A percentile compares a stretch with the other conserved stretches of the same genome.
Evolutionary conservation across 371 early-diverging fungal species (phyloP).

Genomic region (Haplosporangium sp.): DNA sequence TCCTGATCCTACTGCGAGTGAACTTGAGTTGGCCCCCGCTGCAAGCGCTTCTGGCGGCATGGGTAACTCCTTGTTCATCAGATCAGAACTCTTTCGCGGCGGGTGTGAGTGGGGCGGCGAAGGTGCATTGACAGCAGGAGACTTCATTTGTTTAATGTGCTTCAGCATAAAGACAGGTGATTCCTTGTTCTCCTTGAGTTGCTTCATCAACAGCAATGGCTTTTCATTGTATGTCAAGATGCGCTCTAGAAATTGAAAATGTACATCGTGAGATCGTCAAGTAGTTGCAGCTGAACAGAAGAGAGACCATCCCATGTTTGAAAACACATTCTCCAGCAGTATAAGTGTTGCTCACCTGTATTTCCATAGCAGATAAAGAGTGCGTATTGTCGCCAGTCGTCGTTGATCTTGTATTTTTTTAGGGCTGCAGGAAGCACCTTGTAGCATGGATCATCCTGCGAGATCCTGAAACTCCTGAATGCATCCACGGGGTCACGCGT

Average conservation of each 20-base stretch:
- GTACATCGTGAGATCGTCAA: not conserved
- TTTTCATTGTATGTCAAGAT: slow-evolving; percentile 86
- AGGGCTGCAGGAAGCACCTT: slow-evolving; percentile 89
- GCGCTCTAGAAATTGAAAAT: slow-evolving; percentile 63
- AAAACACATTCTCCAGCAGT: not conserved
- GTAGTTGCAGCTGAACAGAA: no score
- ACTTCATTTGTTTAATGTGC: slow-evolving; percentile 75
- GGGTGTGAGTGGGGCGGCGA: slow-evolving; percentile 39
- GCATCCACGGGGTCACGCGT: slow-evolving; percentile 73
- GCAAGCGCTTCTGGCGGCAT: slow-evolving; percentile 38
- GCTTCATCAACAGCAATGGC: slow-evolving; percentile 82
- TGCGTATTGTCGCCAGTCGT: slow-evolving; percentile 90
- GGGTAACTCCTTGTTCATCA: slow-evolving; percentile 48
- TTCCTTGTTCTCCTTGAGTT: slow-evolving; percentile 80
- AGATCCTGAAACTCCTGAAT: slow-evolving; percentile 89
- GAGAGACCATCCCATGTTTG: no score
- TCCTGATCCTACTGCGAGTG: not conserved
- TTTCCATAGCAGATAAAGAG: slow-evolving; percentile 80
- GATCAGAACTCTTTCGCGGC: slow-evolving; percentile 48
- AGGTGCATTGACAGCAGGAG: slow-evolving; percentile 46
- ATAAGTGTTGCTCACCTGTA: slow-evolving; percentile 40
- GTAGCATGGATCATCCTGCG: slow-evolving; percentile 84
- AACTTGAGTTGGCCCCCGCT: slow-evolving; percentile 3
- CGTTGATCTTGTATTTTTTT: slow-evolving; percentile 90
- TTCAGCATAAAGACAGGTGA: slow-evolving; percentile 84